phyloP scores from a whole-genome alignment of 768 basidiomycete genomes.

The Termitomyces sp. region DNA sequence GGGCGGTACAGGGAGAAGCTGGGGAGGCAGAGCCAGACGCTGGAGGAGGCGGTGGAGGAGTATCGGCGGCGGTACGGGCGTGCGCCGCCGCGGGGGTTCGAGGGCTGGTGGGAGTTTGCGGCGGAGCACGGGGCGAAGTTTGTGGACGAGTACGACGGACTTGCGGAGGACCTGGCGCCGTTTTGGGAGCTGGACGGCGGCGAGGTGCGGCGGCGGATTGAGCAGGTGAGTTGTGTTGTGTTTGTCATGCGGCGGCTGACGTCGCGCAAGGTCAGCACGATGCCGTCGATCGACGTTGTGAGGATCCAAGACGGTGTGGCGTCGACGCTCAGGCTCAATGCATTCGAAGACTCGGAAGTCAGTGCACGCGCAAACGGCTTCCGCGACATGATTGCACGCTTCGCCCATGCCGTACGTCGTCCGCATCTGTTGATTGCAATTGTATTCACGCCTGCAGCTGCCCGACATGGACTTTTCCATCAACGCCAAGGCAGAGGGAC shows the following conservation, averaged over 20 bases:
- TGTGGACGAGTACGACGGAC: slow-evolving; percentile 84
- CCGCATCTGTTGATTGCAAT: too few species aligned
- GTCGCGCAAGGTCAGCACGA: slow-evolving; percentile 50
- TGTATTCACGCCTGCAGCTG: too few species aligned
- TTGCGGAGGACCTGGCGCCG: slow-evolving; percentile 76
- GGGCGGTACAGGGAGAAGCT: slow-evolving; percentile 61
- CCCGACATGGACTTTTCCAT: slow-evolving; percentile 95
- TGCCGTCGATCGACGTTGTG: slow-evolving; percentile 87
- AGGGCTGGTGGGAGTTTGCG: slow-evolving; percentile 84
- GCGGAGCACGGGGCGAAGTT: slow-evolving; percentile 67
- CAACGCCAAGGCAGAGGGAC: slow-evolving; percentile 90
- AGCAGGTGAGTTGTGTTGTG: slow-evolving; percentile 37
- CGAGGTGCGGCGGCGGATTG: slow-evolving; percentile 62
- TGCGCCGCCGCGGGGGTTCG: slow-evolving; percentile 86
- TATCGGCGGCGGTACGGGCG: slow-evolving; percentile 76
- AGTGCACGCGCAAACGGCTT: slow-evolving; percentile 79
- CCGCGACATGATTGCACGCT: slow-evolving; percentile 66
- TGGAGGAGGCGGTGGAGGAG: slow-evolving; percentile 73
- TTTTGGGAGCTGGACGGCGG: slow-evolving; percentile 79
- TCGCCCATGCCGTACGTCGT: slow-evolving; percentile 53
- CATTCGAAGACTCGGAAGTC: slow-evolving; percentile 59
- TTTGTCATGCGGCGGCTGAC: not conserved
- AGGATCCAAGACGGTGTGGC: slow-evolving; percentile 64
- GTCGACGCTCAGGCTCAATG: slow-evolving; percentile 51
- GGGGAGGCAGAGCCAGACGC: slow-evolving; percentile 70